Conservation (phyloP, 2,329 filamentous ascomycete genomes). For the Thelonectria rubi region DNA sequence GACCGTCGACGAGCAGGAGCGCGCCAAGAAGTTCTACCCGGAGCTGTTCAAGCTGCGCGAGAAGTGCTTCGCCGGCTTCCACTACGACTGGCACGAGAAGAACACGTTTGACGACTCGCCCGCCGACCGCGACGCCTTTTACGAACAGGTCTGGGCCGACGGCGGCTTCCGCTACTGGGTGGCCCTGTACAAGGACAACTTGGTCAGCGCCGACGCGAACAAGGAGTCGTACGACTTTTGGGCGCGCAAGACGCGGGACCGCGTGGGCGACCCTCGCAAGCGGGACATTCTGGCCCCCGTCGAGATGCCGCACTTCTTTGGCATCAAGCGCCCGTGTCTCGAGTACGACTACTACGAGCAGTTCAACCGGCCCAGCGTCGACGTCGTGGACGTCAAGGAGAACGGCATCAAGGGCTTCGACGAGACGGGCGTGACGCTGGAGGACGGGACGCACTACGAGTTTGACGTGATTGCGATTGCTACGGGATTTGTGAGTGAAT, state of each 20-base stretch:
- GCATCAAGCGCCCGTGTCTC: conserved; percentile 59
- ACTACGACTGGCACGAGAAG: conserved; percentile 63
- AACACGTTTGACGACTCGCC: conserved; percentile 64
- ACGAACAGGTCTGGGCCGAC: conserved; percentile 57
- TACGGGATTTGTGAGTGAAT: conserved; percentile 54
- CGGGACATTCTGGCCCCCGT: conserved; percentile 62
- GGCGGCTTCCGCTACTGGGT: conserved; percentile 68
- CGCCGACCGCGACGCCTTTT: conserved; percentile 59
- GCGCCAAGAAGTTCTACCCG: conserved; percentile 54
- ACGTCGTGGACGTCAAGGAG: conserved; percentile 53
- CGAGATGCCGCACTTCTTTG: conserved; percentile 63
- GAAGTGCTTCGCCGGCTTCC: conserved; percentile 66
- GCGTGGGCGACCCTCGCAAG: conserved; percentile 59
- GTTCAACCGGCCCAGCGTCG: conserved; percentile 55
- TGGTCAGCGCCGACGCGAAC: conserved; percentile 58
- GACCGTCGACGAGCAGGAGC: conserved; percentile 50
- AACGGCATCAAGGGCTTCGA: conserved; percentile 54
- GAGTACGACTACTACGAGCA: conserved; percentile 58
- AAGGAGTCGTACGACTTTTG: conserved; percentile 65
- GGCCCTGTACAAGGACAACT: conserved; percentile 61
- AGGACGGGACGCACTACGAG: conserved; percentile 53
- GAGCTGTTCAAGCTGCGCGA: conserved; percentile 63
- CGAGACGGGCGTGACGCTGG: conserved; percentile 51
- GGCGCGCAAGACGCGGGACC: conserved; percentile 58
- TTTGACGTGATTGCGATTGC: conserved; percentile 56